Base-by-base conservation (phyloP, 2,329 filamentous ascomycete species). In the Raffaelea albimanens region DNA sequence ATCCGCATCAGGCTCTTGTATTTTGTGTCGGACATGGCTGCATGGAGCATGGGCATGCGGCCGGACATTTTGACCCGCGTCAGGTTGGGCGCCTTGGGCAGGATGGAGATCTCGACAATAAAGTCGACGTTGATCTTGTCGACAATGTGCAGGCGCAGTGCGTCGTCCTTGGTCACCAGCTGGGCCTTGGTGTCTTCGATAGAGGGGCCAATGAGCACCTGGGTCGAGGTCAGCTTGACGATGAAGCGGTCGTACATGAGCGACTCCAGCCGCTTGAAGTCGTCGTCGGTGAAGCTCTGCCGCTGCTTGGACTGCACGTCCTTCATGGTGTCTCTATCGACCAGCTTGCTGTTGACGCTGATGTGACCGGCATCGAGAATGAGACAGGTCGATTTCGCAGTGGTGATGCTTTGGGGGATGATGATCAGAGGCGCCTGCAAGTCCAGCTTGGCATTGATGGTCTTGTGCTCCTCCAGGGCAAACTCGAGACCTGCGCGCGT, bases 41-140 rank as follows among this genome's bases (percentile, higher is more conserved):
- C 93, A 62, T 97, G 91, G 1, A 99, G 73, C 45, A 97, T 82
- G 1, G 94, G 93, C 46, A 99, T 72, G 57, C 94, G 88, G 2
- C 93, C 93, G 1, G 89, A 94, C 31, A 99, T 80, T 51, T 87
- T 85, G 56, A 96, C 83, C 58, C 93, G 93, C 14, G 93, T 94
- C 43, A 99, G 70, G 53, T 96, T 94, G 0, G 91, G 85, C 1
- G 88, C 88, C 61, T 96, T 96, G 0, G 93, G 93, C n/a, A 98
- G 71, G 56, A 99, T 99, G 8, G 90, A 98, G 19, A 86, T 84
- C 62, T 96, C 90, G n/a, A 99, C 80, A 11, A 89, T 82, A 62
- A 99, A 97, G 62, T 97, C 87, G 57, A 99, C 86, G 56, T 95
- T 98, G 69, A 98, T 98, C 55, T 87, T 83, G 63, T 99, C 91